Evolutionary conservation across 2,329 filamentous ascomycete species (phyloP).

Genomic region (Whalleya microplaca): DNA sequence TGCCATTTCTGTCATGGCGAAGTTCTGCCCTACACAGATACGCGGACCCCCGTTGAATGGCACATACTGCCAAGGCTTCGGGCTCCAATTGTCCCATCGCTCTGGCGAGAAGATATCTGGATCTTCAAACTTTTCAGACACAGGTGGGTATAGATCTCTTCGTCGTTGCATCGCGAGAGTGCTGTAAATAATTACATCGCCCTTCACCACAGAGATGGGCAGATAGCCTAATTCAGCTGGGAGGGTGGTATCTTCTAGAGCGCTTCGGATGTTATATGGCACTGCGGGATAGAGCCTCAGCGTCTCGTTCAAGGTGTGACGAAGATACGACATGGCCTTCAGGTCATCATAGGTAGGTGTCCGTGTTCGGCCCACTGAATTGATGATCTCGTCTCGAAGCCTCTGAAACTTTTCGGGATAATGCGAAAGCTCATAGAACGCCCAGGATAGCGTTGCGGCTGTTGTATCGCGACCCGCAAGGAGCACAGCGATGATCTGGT

Average conservation of each 20-base stretch:
- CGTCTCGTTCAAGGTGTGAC: conserved; percentile 53
- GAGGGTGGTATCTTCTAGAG: conserved; percentile 32
- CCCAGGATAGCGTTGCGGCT: conserved; percentile 68
- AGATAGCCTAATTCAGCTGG: conserved; percentile 31
- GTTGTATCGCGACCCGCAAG: conserved; percentile 75
- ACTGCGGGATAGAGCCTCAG: conserved; percentile 57
- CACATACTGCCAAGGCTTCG: conserved; percentile 57
- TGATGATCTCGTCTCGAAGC: conserved; percentile 63
- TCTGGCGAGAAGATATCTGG: conserved; percentile 52
- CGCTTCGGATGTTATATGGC: conserved; percentile 54
- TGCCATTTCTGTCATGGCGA: conserved; percentile 62
- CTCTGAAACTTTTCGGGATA: conserved; percentile 60
- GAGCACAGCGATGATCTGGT: conserved; percentile 74
- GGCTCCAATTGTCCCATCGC: conserved; percentile 55
- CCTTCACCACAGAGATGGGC: conserved; percentile 49
- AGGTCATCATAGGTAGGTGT: conserved; percentile 64
- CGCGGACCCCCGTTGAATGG: conserved; percentile 57
- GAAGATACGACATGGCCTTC: conserved; percentile 71
- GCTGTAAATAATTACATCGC: conserved; percentile 53
- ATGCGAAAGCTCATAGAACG: conserved; percentile 67
- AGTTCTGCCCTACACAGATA: conserved; percentile 64
- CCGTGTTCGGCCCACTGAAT: conserved; percentile 54
- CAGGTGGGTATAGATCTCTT: conserved; percentile 51
- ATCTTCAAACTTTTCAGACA: conserved; percentile 42
- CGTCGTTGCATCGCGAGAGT: conserved; percentile 56